Evolutionary conservation across 306 rosid species (phyloP), one percentile per base, ranked within the genome.

Genomic region (Rosa chinensis): DNA sequence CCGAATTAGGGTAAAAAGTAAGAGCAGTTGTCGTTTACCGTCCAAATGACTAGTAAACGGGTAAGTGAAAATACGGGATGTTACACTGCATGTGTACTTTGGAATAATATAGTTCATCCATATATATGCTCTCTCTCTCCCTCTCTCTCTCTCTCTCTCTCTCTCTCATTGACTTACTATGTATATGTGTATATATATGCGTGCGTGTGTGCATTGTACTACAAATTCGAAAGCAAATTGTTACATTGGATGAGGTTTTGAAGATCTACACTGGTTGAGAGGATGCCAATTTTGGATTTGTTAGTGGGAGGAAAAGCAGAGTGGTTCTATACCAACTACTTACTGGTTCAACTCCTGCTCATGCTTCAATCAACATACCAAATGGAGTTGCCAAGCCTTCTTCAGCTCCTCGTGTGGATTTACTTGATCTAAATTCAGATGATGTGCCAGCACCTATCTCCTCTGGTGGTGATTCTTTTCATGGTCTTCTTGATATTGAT

Each of bases 261-360:
- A 87, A 95, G 98, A 85, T 91, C 97, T 74, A 71, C 85, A 6
- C 89, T 95, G 59, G 96, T 93, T 72, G 98, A 93, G 87, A 90
- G 99, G 87, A 95, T 95, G 99, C 99, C 98, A 45, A 94, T 91
- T 84, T 86, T 95, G 79, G 94, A 95, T 77, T 97, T 92, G 85
- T 97, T 95, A 92, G 66, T 95, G 88, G 84, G 81, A 89, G 69
- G 96, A 94, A 69, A 87, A 92, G 85, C 91, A 85, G 87, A 87
- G 85, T 70, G 97, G 93, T 77, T 87, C 97, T 58, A 66, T 90
- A 50, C 86, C 89, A 53, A 81, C 87, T 12, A 63, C 89, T n/a
- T 49, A 61, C 92, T 32, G 81, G 86, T 82, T 91, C 94, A 69
- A 79, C 90, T 84, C 37, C 93, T 77, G 53, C 85, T 71, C 86